Evolutionary conservation across 2,329 filamentous ascomycete genomes (phyloP), one percentile per base, ranked within the genome.

Genomic region (Aspergillus brasiliensis): DNA sequence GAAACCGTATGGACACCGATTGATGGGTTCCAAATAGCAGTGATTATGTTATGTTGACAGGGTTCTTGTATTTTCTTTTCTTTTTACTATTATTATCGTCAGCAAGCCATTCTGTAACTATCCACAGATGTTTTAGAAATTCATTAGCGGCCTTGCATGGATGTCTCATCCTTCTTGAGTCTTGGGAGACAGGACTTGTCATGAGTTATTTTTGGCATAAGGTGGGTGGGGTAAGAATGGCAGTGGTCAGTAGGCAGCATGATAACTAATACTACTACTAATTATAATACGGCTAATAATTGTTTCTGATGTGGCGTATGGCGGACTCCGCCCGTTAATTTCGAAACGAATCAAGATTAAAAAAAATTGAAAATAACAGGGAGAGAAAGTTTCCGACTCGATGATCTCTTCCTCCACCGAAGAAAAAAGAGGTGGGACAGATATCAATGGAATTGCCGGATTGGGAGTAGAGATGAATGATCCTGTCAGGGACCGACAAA

Each of bases 1-100:
- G 64, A 51, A 73, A 76, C 60, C 68, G 67, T 48, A 81, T 81
- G 79, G 78, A 81, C 47, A 79, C 77, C 34, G 77, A 80, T 66
- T 77, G 63, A 72, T 40, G 51, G 25, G 31, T 37, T 47, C 31
- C 27, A 58, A 54, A 54, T 60, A 54, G 42, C 48, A 55, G 31
- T 58, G 37, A 17, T 58, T 28, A 19, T 27, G 28, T 56, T 54
- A 19, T 38, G 63, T 48, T 53, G 53, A 47, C 61, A 69, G 65
- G 66, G 61, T 66, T 66, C 46, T 34, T 38, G 13, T 52, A 34
- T 23, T 21, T 38, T 47, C 21, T 54, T 31, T 21, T 40, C 27
- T 52, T 34, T 51, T 57, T 34, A 49, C 19, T 10, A 15, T 44
- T 46, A 44, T 31, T 27, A 7, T 55, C 8, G 6, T 34, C 25